Percentiles rank a stretch among this genome's conserved stretches.
Evolutionary conservation across 192 early-diverging fungal species (phyloP).

Genomic region (Mortierella alpina): DNA sequence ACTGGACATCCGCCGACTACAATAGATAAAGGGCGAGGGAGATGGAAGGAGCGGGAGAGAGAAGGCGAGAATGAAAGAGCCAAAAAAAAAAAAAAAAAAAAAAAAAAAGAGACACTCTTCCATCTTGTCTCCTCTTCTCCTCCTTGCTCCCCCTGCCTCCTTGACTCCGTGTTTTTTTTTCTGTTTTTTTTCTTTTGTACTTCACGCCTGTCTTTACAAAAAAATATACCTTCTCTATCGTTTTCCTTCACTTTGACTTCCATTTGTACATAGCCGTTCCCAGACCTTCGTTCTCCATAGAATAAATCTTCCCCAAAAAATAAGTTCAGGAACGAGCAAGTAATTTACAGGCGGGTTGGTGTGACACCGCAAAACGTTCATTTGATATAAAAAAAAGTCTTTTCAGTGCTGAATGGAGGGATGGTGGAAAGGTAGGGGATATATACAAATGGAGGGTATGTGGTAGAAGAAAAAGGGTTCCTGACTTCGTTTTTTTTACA

Average conservation of each 20-base stretch:
- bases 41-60: not conserved
- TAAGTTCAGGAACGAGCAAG: no score
- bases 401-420: not conserved
- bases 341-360: no score
- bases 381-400: no score
- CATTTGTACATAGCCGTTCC: no score
- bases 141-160: no score
- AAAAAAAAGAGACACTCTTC: not conserved
- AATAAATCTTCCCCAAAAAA: no score
- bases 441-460: not conserved
- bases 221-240: not conserved
- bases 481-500: slow-evolving; percentile 1
- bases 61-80: not conserved
- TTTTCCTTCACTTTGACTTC: no score
- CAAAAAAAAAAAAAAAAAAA: not conserved
- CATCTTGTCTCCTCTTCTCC: not conserved
- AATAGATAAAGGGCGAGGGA: not conserved
- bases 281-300: no score
- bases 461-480: not conserved
- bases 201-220: not conserved
- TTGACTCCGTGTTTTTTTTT: not conserved
- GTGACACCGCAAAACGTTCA: no score
- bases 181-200: not conserved
- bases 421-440: not conserved
- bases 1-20: slow-evolving; percentile 12